These are phyloP conservation scores for Barnettozyma populi DNA, from an alignment of 805 yeast species.

Conservation along the genomic window DNA sequence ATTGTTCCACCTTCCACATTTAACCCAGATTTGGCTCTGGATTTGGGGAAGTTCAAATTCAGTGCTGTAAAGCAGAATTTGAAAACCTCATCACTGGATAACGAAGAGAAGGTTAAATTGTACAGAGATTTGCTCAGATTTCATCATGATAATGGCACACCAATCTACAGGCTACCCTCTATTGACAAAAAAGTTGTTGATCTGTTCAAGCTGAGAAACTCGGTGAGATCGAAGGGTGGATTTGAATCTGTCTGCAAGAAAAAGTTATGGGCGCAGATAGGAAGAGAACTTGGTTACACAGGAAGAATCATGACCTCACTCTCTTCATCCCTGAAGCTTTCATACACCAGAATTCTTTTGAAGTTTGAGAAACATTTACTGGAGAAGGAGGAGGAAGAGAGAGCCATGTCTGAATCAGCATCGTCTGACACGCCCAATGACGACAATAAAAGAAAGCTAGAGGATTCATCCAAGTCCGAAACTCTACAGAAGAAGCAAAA, in stretches of 20 bases:
- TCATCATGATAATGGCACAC: slow-evolving; percentile 28
- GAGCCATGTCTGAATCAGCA: background rate
- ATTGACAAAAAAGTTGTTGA: slow-evolving; percentile 65
- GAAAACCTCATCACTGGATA: slow-evolving; percentile 36
- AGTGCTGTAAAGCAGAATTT: slow-evolving; percentile 44
- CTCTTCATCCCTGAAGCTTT: slow-evolving; percentile 58
- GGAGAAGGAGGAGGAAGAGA: background rate
- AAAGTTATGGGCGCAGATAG: slow-evolving; percentile 79
- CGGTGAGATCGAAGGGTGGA: slow-evolving; percentile 65
- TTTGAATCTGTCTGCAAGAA: slow-evolving; percentile 53
- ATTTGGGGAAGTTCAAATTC: slow-evolving; percentile 47
- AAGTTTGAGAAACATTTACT: slow-evolving; percentile 24
- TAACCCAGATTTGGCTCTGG: slow-evolving; percentile 30
- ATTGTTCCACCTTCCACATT: slow-evolving; percentile 47
- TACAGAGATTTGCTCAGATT: slow-evolving; percentile 40
- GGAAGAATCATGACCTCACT: slow-evolving; percentile 68
- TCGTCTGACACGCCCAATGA: slow-evolving; percentile 8
- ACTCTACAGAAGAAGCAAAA: background rate
- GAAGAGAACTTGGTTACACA: slow-evolving; percentile 72
- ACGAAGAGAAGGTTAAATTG: slow-evolving; percentile 41
- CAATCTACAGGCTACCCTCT: slow-evolving; percentile 49
- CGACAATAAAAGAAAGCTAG: slow-evolving; percentile 11
- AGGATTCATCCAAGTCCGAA: background rate
- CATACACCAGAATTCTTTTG: slow-evolving; percentile 44
- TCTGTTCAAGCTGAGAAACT: slow-evolving; percentile 49